A percentile compares a stretch with the other conserved stretches of the same genome.
These are phyloP conservation scores for Aspergillus latus DNA, from an alignment of 2,329 filamentous ascomycete genomes.

Conservation along the genomic window DNA sequence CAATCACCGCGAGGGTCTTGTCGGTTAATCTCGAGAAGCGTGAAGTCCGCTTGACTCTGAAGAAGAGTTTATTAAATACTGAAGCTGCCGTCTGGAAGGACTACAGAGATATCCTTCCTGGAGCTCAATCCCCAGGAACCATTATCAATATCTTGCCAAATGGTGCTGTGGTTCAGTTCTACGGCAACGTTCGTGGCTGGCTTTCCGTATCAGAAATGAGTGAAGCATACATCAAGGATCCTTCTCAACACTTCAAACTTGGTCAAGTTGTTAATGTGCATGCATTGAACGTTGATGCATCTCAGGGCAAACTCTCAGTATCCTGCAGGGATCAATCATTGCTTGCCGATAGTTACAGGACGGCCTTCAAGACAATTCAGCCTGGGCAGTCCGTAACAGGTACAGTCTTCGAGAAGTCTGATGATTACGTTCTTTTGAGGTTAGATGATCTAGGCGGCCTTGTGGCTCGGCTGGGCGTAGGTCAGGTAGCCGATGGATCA, in stretches of 20 bases:
- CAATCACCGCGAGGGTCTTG: slow-evolving; percentile 81
- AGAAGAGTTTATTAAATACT: slow-evolving; percentile 91
- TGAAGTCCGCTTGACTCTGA: slow-evolving; percentile 82
- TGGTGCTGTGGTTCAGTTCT: slow-evolving; percentile 91
- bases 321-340: slow-evolving; percentile 88
- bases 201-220: slow-evolving; percentile 96
- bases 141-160: slow-evolving; percentile 75
- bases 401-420: slow-evolving; percentile 77
- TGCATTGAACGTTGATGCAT: slow-evolving; percentile 75
- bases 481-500: slow-evolving; percentile 84
- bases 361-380: slow-evolving; percentile 69
- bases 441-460: slow-evolving; percentile 66
- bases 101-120: slow-evolving; percentile 71
- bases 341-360: slow-evolving; percentile 73
- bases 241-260: slow-evolving; percentile 80
- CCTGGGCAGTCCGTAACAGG: slow-evolving; percentile 74
- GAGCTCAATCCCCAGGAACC: slow-evolving; percentile 79
- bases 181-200: slow-evolving; percentile 78
- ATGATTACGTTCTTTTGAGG: slow-evolving; percentile 74
- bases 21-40: slow-evolving; percentile 74
- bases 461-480: slow-evolving; percentile 72
- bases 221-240: slow-evolving; percentile 89
- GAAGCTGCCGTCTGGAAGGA: slow-evolving; percentile 76
- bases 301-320: slow-evolving; percentile 71
- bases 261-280: slow-evolving; percentile 92